Conservation (phyloP, 2,329 filamentous ascomycete genomes). For the Fusarium pseudonygamai region DNA sequence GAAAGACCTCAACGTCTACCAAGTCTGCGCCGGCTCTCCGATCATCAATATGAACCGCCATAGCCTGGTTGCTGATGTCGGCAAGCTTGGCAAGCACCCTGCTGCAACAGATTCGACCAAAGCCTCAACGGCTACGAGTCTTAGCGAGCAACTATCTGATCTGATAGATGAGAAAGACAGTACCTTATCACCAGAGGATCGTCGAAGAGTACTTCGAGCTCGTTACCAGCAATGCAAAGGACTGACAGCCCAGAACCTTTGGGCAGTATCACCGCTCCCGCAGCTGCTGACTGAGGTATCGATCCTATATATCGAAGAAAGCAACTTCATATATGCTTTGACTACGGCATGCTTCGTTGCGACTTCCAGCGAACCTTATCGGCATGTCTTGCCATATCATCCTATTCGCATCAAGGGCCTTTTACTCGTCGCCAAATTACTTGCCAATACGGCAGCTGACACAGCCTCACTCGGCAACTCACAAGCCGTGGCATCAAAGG, state of each 20-base stretch:
- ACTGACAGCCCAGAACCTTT: constrained; percentile 48
- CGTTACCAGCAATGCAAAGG: constrained; percentile 40
- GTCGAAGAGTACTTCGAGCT: constrained; percentile 26
- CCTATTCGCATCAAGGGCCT: constrained; percentile 61
- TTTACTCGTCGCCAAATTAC: constrained; percentile 61
- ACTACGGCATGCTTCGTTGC: constrained; percentile 59
- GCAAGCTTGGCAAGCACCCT: constrained; percentile 42
- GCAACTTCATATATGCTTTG: constrained; percentile 56
- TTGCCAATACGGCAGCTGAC: constrained; percentile 59
- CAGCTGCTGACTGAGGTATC: constrained; percentile 56
- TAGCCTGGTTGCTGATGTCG: constrained; percentile 56
- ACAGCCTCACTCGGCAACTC: constrained; percentile 43
- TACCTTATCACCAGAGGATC: constrained; percentile 42
- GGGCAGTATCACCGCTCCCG: constrained; percentile 61
- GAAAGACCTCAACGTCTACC: constrained; percentile 63
- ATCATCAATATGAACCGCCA: constrained; percentile 55
- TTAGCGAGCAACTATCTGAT: constrained; percentile 44
- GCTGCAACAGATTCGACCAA: constrained; percentile 34
- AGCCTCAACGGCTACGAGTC: constrained; percentile 22
- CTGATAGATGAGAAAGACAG: constrained; percentile 37
- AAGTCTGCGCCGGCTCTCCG: constrained; percentile 57
- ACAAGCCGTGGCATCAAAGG: constrained; percentile 38
- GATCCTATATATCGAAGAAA: constrained; percentile 55
- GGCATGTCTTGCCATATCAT: constrained; percentile 60
- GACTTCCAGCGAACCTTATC: constrained; percentile 60